Evolutionary conservation across 208 protist genomes (phyloP).

Genomic region (Leishmania tropica): DNA sequence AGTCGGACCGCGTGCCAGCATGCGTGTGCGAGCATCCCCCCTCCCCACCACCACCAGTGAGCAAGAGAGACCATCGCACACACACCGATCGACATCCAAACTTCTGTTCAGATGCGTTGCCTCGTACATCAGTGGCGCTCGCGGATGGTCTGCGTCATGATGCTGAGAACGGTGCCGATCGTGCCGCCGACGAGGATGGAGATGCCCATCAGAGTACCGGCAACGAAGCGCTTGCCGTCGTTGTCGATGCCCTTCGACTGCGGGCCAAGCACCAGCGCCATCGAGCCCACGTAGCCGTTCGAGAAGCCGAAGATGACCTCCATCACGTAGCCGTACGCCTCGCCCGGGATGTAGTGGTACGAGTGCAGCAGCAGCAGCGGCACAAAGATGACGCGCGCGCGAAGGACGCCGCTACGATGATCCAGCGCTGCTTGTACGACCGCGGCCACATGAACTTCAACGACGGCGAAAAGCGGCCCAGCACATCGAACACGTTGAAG

Average conservation of each 20-base stretch:
- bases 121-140: no score
- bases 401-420: conserved; percentile 42
- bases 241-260: conserved; percentile 30
- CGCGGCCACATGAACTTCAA: conserved; percentile 43
- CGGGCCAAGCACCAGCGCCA: conserved; percentile 59
- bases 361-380: conserved; percentile 62
- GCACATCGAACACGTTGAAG: conserved; percentile 60
- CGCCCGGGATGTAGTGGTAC: conserved; percentile 58
- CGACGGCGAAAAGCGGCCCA: conserved; percentile 51
- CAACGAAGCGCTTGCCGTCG: conserved; percentile 53
- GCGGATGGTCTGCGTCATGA: conserved; percentile 49
- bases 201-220: conserved; percentile 58
- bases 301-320: conserved; percentile 56
- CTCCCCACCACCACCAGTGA: no score
- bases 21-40: no score
- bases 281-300: conserved; percentile 55
- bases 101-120: no score
- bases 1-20: background rate
- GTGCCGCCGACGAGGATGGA: conserved; percentile 49
- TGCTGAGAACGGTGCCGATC: conserved; percentile 46
- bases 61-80: no score
- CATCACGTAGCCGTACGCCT: conserved; percentile 52
- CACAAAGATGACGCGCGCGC: conserved; percentile 52
- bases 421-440: conserved; percentile 35
- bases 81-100: background rate